A percentile compares a stretch with the other conserved stretches of the same genome.
phyloP scores from a whole-genome alignment of 164 flowering plant genomes.

The Liriodendron chinense region DNA sequence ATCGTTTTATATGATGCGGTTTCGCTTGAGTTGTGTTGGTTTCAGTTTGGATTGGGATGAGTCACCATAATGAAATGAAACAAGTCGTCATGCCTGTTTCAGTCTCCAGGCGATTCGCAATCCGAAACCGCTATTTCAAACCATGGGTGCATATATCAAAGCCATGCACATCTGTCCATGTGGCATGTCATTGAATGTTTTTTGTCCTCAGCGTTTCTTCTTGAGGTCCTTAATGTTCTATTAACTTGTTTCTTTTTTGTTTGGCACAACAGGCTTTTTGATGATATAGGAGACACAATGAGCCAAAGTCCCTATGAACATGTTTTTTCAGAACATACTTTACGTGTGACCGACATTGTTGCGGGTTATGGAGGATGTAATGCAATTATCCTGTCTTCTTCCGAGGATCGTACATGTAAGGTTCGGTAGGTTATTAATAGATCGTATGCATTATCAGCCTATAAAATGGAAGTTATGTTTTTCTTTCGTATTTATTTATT shows the following conservation, averaged over 20 bases:
- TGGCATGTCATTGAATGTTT: too few relatives aligned
- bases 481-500: not conserved
- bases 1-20: too few relatives aligned
- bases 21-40: too few relatives aligned
- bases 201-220: too few relatives aligned
- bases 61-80: too few relatives aligned
- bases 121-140: not conserved
- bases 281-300: conserved; percentile 38
- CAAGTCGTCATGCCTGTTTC: not conserved
- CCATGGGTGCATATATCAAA: too few relatives aligned
- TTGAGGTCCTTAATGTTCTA: not conserved
- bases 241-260: not conserved
- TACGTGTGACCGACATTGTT: conserved; percentile 62
- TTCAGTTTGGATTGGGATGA: too few relatives aligned
- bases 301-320: conserved; percentile 43
- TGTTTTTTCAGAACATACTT: conserved; percentile 61
- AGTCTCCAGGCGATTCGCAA: too few relatives aligned
- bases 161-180: too few relatives aligned
- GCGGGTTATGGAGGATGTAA: conserved; percentile 72
- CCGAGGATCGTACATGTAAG: conserved; percentile 94
- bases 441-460: not conserved
- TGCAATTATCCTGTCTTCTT: conserved; percentile 81
- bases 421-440: conserved; percentile 30
- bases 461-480: not conserved
- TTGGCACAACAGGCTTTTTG: conserved; percentile 52